A percentile compares a stretch with the other conserved stretches of the same genome.
Conservation (phyloP, 768 basidiomycete genomes). For the Podaxis sp. region DNA sequence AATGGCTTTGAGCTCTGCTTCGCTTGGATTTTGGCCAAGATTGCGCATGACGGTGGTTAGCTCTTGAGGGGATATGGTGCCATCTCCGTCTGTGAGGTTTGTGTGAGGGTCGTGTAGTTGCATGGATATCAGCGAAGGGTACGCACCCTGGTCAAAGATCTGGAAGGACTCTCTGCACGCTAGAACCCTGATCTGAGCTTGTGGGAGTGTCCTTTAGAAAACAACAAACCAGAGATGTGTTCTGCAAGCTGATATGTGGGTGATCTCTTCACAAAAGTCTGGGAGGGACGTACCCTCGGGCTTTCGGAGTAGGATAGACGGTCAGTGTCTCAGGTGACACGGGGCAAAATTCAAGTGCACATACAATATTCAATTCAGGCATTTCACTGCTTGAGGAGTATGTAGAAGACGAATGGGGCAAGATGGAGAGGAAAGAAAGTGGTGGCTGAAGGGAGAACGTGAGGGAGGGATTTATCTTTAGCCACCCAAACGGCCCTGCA, state of each 20-base stretch:
- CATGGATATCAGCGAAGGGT: constrained; percentile 1
- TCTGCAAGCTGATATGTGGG: neutral
- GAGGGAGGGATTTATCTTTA: neutral
- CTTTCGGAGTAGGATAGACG: neutral
- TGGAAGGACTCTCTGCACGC: constrained; percentile 94
- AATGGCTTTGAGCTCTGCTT: constrained; percentile 88
- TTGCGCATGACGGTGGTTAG: constrained; percentile 92
- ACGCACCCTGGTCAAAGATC: constrained; percentile 79
- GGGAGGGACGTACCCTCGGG: neutral
- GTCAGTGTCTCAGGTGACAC: neutral
- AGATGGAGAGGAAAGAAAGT: neutral
- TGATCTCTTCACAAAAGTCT: neutral
- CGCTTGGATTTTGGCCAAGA: constrained; percentile 86
- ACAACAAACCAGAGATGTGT: constrained; percentile 9
- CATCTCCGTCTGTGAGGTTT: constrained; percentile 69
- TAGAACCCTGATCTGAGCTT: constrained; percentile 22
- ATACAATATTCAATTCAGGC: neutral
- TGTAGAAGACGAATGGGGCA: neutral
- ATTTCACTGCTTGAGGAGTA: neutral
- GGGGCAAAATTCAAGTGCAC: neutral
- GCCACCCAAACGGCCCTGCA: neutral
- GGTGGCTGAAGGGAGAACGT: neutral
- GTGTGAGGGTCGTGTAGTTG: neutral
- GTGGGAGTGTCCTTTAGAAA: neutral
- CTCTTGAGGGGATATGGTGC: constrained; percentile 86